A percentile compares a stretch with the other conserved stretches of the same genome.
Evolutionary conservation across 2,329 filamentous ascomycete genomes (phyloP).

Genomic region (Hymenoscyphus fructigenus): DNA sequence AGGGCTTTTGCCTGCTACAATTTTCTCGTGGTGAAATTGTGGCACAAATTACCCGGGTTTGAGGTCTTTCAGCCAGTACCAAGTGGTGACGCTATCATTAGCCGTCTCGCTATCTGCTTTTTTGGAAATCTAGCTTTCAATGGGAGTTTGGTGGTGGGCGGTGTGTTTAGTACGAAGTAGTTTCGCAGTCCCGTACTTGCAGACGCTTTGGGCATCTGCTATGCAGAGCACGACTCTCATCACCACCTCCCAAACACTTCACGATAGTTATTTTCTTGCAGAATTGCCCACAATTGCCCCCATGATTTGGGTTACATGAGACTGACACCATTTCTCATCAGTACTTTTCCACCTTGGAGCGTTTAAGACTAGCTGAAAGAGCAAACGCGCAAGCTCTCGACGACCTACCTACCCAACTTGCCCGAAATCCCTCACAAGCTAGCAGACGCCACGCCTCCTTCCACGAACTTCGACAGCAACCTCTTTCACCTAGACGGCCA

Average conservation of each 20-base stretch:
- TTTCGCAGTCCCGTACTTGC: conserved; percentile 8
- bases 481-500: conserved; percentile 30
- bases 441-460: conserved; percentile 30
- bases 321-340: conserved; percentile 37
- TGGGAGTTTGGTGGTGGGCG: conserved; percentile 9
- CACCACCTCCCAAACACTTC: conserved; percentile 12
- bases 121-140: neutral
- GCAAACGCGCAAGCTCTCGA: conserved; percentile 37
- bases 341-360: conserved; percentile 74
- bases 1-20: neutral
- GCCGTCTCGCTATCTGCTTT: neutral
- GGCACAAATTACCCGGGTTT: neutral
- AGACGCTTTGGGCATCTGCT: conserved; percentile 18
- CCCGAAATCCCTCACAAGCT: conserved; percentile 30
- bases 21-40: neutral
- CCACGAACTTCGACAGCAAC: conserved; percentile 29
- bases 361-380: conserved; percentile 62
- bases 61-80: conserved; percentile 1
- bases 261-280: conserved; percentile 3
- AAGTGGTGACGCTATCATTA: neutral
- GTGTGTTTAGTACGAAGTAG: conserved; percentile 7
- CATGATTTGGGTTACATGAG: neutral
- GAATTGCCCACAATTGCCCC: conserved; percentile 5
- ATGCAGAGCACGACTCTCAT: conserved; percentile 11
- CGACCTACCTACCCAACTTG: conserved; percentile 31